Evolutionary conservation across 2,329 filamentous ascomycete species (phyloP), one percentile per base, ranked within the genome.

Genomic region (Pseudogymnoascus sp.): DNA sequence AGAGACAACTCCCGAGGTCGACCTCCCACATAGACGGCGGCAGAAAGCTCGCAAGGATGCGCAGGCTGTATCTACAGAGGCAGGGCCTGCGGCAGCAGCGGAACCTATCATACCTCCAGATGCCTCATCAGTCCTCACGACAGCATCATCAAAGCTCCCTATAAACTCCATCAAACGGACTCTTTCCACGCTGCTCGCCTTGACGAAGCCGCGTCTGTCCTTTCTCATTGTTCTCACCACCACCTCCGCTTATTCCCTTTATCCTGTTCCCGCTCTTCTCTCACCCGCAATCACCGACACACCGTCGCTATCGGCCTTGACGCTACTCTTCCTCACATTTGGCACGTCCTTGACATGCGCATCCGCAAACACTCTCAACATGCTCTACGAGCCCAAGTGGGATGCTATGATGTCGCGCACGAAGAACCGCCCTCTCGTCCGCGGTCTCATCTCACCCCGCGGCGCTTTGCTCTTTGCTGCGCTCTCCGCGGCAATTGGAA

Each of bases 361-460:
- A 45, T 91, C 89, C 64, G 94, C 94, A 45, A 99, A 99, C 73
- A 85, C 94, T 1, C 81, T 97, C 67, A 99, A 99, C 76, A 99
- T 99, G 94, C 85, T 97, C 63, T 92, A 97, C 76, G 94, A 99
- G 76, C 90, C 87, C 8, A 81, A 87, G 64, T 92, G 92, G 72
- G 94, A 99, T 74, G 91, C 92, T 52, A 86, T 89, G 70, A 99
- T 99, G 94, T 87, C 84, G 37, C 86, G 94, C n/a, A 99, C 94
- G 2, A 84, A 91, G 29, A 97, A 97, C 69, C 79, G 94, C 4
- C 94, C 94, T 0, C 80, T 99, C 0, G 94, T 97, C 3, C 84
- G 94, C 58, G 85, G 86, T 6, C 83, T 99, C 1, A 80, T 99
- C 41, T 87, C 85, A 37, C 81, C 81, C 4, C 83, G 86, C 29